phyloP scores from a whole-genome alignment of 2,329 filamentous ascomycete species.

The Ascomycota sp. region DNA sequence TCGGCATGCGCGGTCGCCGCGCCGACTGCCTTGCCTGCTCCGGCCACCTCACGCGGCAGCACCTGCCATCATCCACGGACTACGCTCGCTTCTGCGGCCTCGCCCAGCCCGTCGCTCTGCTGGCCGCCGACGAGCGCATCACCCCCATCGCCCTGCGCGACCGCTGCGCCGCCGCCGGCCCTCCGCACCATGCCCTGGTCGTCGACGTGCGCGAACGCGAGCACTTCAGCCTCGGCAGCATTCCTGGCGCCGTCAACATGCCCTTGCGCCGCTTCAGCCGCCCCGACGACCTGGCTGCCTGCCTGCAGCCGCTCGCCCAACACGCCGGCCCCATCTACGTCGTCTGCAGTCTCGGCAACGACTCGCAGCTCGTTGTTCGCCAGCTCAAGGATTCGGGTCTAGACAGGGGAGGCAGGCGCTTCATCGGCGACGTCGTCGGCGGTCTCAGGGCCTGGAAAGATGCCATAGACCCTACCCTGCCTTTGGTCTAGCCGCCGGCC shows the following conservation, averaged over 20 bases:
- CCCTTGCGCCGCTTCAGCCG: constrained; percentile 36
- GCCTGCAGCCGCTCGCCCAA: not conserved
- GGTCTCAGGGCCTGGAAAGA: constrained; percentile 55
- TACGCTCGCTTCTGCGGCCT: constrained; percentile 76
- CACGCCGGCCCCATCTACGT: constrained; percentile 40
- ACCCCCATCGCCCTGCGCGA: constrained; percentile 37
- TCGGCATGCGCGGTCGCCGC: constrained; percentile 51
- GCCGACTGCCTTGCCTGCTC: constrained; percentile 62
- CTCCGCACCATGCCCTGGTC: constrained; percentile 35
- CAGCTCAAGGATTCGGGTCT: constrained; percentile 43
- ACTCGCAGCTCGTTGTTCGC: constrained; percentile 50
- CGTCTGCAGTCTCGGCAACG: constrained; percentile 57
- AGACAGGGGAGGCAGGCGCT: constrained; percentile 28
- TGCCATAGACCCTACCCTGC: constrained; percentile 38
- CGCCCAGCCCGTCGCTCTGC: constrained; percentile 27
- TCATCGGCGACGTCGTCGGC: constrained; percentile 50
- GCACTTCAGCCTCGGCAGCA: constrained; percentile 61
- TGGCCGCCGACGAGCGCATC: constrained; percentile 46
- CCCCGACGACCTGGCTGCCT: constrained; percentile 6
- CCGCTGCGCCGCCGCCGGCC: constrained; percentile 4
- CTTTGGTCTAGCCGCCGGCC: constrained; percentile 29
- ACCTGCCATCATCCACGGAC: constrained; percentile 45
- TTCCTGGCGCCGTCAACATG: constrained; percentile 58
- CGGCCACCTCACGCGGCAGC: constrained; percentile 35
- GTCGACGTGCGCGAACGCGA: constrained; percentile 75